Percentiles rank a stretch among this genome's conserved stretches.
These are phyloP conservation scores for Balakata baccata DNA, from an alignment of 345 rosid genomes.

Conservation along the genomic window DNA sequence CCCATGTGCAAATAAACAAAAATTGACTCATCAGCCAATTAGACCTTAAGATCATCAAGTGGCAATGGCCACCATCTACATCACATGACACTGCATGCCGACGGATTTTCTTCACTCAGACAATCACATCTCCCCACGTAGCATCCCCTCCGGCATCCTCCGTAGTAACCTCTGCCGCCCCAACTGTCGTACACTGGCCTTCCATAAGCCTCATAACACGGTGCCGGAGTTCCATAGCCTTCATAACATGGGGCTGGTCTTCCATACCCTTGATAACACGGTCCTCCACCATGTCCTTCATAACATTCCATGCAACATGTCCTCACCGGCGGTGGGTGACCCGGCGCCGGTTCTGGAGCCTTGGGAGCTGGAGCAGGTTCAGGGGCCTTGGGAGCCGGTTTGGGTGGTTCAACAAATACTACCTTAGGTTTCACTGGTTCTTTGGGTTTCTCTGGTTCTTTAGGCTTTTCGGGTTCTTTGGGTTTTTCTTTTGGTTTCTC, in stretches of 20 bases:
- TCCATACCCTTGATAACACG: neutral
- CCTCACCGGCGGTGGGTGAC: constrained; percentile 1
- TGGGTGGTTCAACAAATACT: neutral
- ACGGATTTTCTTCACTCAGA: constrained; percentile 28
- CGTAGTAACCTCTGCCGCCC: constrained; percentile 11
- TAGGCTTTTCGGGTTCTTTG: neutral
- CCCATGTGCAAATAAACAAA: neutral
- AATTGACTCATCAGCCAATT: neutral
- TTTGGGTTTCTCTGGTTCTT: constrained; percentile 9
- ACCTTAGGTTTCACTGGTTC: neutral
- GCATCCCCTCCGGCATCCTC: constrained; percentile 8
- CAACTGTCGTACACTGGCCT: constrained; percentile 30
- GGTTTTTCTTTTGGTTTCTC: constrained; percentile 7
- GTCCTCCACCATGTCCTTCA: constrained; percentile 15
- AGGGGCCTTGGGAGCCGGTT: neutral
- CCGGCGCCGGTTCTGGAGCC: neutral
- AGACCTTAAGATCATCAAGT: neutral
- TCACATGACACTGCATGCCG: constrained; percentile 32
- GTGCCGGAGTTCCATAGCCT: neutral
- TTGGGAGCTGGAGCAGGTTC: constrained; percentile 1
- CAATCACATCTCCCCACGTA: constrained; percentile 12
- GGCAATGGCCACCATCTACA: neutral
- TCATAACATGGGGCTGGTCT: constrained; percentile 12
- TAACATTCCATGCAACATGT: constrained; percentile 20
- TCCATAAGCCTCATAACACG: constrained; percentile 21